A percentile compares a stretch with the other conserved stretches of the same genome.
Conservation (phyloP, 192 early-diverging fungal species). For the Backusella westeae region DNA sequence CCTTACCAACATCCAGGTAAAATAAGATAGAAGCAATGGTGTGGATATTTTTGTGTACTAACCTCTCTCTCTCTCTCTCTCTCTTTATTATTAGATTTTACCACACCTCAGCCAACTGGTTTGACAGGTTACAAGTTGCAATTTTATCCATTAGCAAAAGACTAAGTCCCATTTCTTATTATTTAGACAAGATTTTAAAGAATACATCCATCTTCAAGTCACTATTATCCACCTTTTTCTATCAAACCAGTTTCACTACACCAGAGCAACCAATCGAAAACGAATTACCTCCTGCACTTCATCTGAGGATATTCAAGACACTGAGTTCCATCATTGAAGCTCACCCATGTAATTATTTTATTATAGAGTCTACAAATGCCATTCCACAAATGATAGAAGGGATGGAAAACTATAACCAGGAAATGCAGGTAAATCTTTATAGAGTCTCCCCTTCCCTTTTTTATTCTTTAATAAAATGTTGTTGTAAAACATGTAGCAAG, state of each 20-base stretch:
- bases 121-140: background rate
- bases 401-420: slow-evolving; percentile 42
- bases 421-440: slow-evolving; percentile 40
- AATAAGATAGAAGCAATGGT: background rate
- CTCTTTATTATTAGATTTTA: slow-evolving; percentile 39
- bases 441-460: background rate
- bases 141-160: too few relatives aligned
- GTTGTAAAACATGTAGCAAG: slow-evolving; percentile 27
- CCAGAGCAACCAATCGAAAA: slow-evolving; percentile 4
- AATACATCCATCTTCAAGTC: slow-evolving; percentile 48
- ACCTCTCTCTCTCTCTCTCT: background rate
- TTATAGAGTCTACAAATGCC: slow-evolving; percentile 45
- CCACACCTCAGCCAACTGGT: slow-evolving; percentile 32
- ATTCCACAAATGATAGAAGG: slow-evolving; percentile 52
- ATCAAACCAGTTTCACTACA: slow-evolving; percentile 30
- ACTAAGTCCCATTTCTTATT: too few relatives aligned
- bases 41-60: too few relatives aligned
- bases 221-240: slow-evolving; percentile 39
- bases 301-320: slow-evolving; percentile 28
- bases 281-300: background rate
- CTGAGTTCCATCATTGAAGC: slow-evolving; percentile 41
- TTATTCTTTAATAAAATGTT: background rate
- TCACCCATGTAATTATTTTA: slow-evolving; percentile 60
- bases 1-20: slow-evolving; percentile 57
- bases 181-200: slow-evolving; percentile 38